These are phyloP conservation scores for Litchi chinensis DNA, from an alignment of 345 rosid genomes.

Conservation along the genomic window DNA sequence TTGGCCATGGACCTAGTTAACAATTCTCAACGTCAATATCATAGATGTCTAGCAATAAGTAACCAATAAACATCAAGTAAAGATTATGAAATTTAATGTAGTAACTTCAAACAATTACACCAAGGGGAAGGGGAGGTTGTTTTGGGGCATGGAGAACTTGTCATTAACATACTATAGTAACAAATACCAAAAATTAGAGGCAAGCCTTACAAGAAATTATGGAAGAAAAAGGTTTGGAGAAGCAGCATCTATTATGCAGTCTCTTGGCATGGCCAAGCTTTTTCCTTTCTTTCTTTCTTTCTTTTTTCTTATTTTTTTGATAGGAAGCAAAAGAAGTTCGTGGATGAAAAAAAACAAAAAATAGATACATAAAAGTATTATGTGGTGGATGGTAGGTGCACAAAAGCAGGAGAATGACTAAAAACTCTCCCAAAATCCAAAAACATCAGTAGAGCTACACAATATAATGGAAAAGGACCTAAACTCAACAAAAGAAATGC, in stretches of 20 bases:
- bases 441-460: not conserved
- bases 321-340: not conserved
- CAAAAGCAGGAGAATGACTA: not conserved
- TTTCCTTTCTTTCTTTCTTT: too few relatives aligned
- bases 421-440: not conserved
- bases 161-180: not conserved
- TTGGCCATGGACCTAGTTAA: conserved; percentile 50
- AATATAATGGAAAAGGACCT: not conserved
- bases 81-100: not conserved
- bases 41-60: not conserved
- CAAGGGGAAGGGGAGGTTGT: not conserved
- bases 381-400: not conserved
- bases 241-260: not conserved
- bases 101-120: not conserved
- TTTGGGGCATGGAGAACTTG: too few relatives aligned
- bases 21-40: not conserved
- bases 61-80: not conserved
- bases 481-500: not conserved
- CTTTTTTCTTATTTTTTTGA: too few relatives aligned
- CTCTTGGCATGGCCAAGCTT: not conserved
- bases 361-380: not conserved
- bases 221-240: not conserved
- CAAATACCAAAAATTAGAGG: not conserved
- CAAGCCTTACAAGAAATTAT: not conserved
- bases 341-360: not conserved